Base-by-base conservation (phyloP, 1,284 basidiomycete species). In the Tylopilus orsonianus region DNA sequence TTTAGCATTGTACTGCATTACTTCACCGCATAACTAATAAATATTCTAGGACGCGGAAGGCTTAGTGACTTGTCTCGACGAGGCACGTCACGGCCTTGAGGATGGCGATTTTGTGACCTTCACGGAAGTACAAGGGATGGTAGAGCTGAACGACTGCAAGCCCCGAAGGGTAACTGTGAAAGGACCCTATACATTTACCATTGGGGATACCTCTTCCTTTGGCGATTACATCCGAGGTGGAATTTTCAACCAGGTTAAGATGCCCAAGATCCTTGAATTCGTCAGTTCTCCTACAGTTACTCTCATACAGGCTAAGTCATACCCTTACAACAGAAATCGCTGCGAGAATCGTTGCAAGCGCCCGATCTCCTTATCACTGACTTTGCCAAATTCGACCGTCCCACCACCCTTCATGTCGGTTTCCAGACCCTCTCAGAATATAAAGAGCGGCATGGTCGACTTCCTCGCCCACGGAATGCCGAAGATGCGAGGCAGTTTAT, bases 71-170 rank as follows among this genome's bases (percentile, higher is more conserved):
- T 97, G 95, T 65, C 74, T 98, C 50, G 97, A 99, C 61, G 97
- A 99, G 74, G 92, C 96, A 5, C 83, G 97, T 50, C 97, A 99
- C 67, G 97, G 97, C 24, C 81, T 99, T 14, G 93, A 98, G 71
- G 97, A 99, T 68, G 97, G 97, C 20, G 93, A 99, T 69, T 98
- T 88, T 62, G 96, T 99, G 19, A 95, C 95, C 4, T 99, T 99
- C 74, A 80, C 84, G n/a, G 97, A 99, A 74, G 83, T 99, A 37
- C 89, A 97, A 71, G 97, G 97, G 24, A 97, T 97, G 93, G 79
- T 83, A 23, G 89, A 90, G 59, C 72, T 99, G 41, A 97, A 98
- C 62, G 89, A 80, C 16, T 90, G 90, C 62, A 88, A 95, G 66
- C 96, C 96, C 13, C 80, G 92, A 49, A 98, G 95, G 69, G 74